phyloP scores from a whole-genome alignment of 2,329 filamentous ascomycete species.

The Clarireedia hainanense region DNA sequence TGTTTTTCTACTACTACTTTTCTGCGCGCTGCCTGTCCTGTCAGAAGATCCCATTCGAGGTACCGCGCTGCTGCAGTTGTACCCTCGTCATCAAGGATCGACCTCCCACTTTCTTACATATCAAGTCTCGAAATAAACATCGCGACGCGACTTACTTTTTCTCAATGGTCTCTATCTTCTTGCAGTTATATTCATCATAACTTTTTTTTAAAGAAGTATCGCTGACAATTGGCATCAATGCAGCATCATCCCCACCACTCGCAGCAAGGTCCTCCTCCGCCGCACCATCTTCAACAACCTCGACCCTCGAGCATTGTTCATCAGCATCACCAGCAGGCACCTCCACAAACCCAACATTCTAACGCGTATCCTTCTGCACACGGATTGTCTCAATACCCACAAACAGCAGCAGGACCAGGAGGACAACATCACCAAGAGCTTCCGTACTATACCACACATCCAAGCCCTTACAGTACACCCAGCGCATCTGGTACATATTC shows the following conservation, averaged over 20 bases:
- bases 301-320: conserved; percentile 67
- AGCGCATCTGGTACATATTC: conserved; percentile 78
- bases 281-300: conserved; percentile 57
- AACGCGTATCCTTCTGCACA: conserved; percentile 62
- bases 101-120: conserved; percentile 22
- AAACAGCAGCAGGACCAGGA: conserved; percentile 52
- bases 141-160: conserved; percentile 26
- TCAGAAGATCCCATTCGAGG: conserved; percentile 24
- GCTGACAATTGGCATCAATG: conserved; percentile 29
- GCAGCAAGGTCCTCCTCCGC: conserved; percentile 60
- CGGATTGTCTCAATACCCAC: conserved; percentile 61
- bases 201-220: conserved; percentile 11
- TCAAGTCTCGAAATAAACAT: conserved; percentile 26
- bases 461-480: conserved; percentile 75
- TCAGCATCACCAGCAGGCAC: conserved; percentile 59
- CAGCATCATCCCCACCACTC: conserved; percentile 71
- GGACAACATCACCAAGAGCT: conserved; percentile 58
- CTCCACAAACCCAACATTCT: conserved; percentile 50
- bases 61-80: conserved; percentile 23
- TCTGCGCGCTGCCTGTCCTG: conserved; percentile 18
- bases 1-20: conserved; percentile 15
- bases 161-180: conserved; percentile 29
- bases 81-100: conserved; percentile 30
- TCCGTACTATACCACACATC: conserved; percentile 73
- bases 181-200: conserved; percentile 20